Base-by-base conservation (phyloP, 2,329 filamentous ascomycete genomes). In the Clarireedia homoeocarpa region DNA sequence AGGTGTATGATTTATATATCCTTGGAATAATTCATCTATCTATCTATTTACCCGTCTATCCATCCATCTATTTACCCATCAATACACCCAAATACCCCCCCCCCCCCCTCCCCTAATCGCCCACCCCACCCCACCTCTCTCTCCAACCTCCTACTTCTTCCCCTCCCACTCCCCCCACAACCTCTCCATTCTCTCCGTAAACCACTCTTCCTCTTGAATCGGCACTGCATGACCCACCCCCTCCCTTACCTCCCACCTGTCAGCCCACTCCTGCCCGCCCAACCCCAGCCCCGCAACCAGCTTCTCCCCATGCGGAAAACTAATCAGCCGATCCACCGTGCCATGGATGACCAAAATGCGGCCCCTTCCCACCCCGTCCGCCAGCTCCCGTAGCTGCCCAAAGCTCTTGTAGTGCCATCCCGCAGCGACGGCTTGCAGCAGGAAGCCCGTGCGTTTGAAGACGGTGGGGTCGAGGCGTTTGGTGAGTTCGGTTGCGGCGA, bases 361-460 rank as follows among this genome's bases (percentile, higher is more conserved):
- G 61, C 86, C 80, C 53, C 88, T 77, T 0, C 89, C 89, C 1
- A 96, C 79, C 27, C 70, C 72, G 62, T 90, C 83, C 0, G 79
- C 86, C 60, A 95, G 75, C 59, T 78, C 73, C 61, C 72, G 73
- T 47, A 95, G 71, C 71, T 95, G 85, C 58, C 73, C 77, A 0
- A 79, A 70, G 12, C 77, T 82, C 75, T 95, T 95, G 70, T 82
- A 74, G 70, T 96, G 91, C 80, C 88, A 89, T 0, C 83, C 87
- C 0, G 86, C 88, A 0, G 90, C 91, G 51, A 89, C 75, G 2
- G 89, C 79, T 73, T 96, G 91, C 63, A 88, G 75, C 34, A 94
- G 67, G 69, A 94, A 90, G 1, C 88, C 88, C 34, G 75, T 75
- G 48, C 75, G 77, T 3, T 80, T 81, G 69, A 90, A 92, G 5